Evolutionary conservation across 345 rosid genomes (phyloP).

Genomic region (Citrus australasica): DNA sequence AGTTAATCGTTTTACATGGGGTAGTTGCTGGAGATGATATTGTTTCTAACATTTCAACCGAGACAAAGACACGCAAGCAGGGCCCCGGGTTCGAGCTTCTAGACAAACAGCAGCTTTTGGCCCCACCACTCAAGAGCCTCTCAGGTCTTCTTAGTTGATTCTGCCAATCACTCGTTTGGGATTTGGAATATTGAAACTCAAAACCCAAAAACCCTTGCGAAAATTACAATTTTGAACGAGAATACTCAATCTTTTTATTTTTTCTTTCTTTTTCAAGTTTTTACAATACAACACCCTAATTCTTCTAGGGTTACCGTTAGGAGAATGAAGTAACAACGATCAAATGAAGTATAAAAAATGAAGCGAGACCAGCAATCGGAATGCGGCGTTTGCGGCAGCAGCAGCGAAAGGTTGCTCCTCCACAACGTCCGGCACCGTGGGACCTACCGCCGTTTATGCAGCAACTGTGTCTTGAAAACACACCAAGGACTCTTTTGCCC

Average conservation of each 20-base stretch:
- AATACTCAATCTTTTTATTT: no score
- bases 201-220: background rate
- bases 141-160: background rate
- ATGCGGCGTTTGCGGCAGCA: conserved; percentile 21
- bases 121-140: no score
- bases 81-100: no score
- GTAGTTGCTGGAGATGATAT: no score
- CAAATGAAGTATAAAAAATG: background rate
- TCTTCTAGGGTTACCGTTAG: conserved; percentile 25
- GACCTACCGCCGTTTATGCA: conserved; percentile 31
- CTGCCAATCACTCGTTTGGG: background rate
- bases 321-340: background rate
- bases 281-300: background rate
- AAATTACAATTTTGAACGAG: no score
- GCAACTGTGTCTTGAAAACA: conserved; percentile 26
- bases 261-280: no score
- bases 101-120: no score
- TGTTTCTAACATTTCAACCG: no score
- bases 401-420: conserved; percentile 16
- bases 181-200: background rate
- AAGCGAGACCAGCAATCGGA: conserved; percentile 14
- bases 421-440: conserved; percentile 31
- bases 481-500: conserved; percentile 34
- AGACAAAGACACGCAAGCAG: no score
- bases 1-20: no score